phyloP scores from a whole-genome alignment of 1,284 basidiomycete genomes.

The Golubevia sp. region DNA sequence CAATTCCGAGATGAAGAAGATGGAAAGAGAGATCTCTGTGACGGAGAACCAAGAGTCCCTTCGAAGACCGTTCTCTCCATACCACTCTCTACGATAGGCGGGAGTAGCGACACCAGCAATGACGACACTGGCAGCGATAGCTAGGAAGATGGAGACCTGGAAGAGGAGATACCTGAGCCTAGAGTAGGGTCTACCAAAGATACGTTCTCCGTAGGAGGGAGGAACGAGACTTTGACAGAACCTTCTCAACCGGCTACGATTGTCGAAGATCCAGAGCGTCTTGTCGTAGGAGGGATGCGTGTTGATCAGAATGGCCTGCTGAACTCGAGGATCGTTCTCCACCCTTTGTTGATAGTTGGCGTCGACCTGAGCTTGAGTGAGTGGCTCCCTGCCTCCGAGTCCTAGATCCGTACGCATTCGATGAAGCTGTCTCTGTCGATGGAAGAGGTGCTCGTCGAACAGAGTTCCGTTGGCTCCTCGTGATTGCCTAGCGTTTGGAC shows the following conservation, averaged over 20 bases:
- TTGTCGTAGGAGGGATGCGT: slow-evolving; percentile 89
- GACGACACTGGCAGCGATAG: slow-evolving; percentile 82
- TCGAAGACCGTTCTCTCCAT: slow-evolving; percentile 68
- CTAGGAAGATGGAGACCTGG: slow-evolving; percentile 74
- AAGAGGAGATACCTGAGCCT: slow-evolving; percentile 72
- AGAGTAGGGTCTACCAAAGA: slow-evolving; percentile 63
- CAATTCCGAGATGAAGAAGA: slow-evolving; percentile 81
- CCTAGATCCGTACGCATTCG: slow-evolving; percentile 56
- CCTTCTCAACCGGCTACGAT: slow-evolving; percentile 75
- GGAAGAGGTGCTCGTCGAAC: slow-evolving; percentile 62
- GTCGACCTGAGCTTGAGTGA: slow-evolving; percentile 20
- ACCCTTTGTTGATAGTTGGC: slow-evolving; percentile 18
- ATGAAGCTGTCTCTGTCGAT: slow-evolving; percentile 72
- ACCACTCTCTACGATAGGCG: slow-evolving; percentile 78
- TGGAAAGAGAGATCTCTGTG: slow-evolving; percentile 76
- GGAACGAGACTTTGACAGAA: slow-evolving; percentile 83
- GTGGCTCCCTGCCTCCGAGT: slow-evolving; percentile 17
- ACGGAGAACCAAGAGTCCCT: slow-evolving; percentile 86
- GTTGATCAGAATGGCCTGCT: slow-evolving; percentile 84
- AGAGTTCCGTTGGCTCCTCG: slow-evolving; percentile 15
- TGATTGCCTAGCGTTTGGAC: slow-evolving; percentile 61
- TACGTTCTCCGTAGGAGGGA: slow-evolving; percentile 79
- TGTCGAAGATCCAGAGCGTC: slow-evolving; percentile 86
- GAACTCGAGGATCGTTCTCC: slow-evolving; percentile 74
- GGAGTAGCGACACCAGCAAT: slow-evolving; percentile 86